Evolutionary conservation across 345 rosid genomes (phyloP).

Genomic region (Sonneratia alba): DNA sequence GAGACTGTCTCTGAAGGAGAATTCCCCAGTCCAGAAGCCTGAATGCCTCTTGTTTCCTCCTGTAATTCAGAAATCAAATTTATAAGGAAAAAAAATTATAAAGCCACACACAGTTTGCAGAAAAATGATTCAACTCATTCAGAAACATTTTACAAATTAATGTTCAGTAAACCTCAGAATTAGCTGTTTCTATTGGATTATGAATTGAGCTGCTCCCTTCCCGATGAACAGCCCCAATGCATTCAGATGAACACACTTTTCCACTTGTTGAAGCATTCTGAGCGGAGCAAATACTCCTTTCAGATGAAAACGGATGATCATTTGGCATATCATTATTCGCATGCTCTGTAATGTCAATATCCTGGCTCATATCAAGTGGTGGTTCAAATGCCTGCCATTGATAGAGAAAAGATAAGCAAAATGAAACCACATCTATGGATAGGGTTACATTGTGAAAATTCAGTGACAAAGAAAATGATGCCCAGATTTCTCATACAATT

Average conservation of each 20-base stretch:
- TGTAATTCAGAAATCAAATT: conserved; percentile 37
- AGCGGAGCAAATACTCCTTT: conserved; percentile 32
- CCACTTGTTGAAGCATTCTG: conserved; percentile 32
- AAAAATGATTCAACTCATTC: conserved; percentile 5
- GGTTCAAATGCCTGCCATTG: conserved; percentile 86
- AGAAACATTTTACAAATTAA: conserved; percentile 4
- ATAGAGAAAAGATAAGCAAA: not conserved
- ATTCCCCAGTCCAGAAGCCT: conserved; percentile 4
- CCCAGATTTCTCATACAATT: not conserved
- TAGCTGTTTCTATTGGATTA: conserved; percentile 16
- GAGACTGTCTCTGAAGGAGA: conserved; percentile 16
- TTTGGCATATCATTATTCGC: conserved; percentile 30
- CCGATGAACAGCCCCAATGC: conserved; percentile 13
- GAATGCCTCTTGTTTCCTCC: conserved; percentile 40
- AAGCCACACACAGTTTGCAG: conserved; percentile 13
- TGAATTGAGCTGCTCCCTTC: conserved; percentile 20
- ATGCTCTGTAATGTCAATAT: conserved; percentile 39
- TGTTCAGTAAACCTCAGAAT: conserved; percentile 24
- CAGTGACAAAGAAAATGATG: not conserved
- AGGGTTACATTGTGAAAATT: not conserved
- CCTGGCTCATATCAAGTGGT: conserved; percentile 91
- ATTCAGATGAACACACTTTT: conserved; percentile 24
- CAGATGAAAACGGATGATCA: conserved; percentile 33
- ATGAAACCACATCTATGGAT: not conserved
- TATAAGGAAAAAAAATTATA: conserved; percentile 22